These are phyloP conservation scores for Physocladia obscura DNA, from an alignment of 192 early-diverging fungal genomes.

Conservation along the genomic window DNA sequence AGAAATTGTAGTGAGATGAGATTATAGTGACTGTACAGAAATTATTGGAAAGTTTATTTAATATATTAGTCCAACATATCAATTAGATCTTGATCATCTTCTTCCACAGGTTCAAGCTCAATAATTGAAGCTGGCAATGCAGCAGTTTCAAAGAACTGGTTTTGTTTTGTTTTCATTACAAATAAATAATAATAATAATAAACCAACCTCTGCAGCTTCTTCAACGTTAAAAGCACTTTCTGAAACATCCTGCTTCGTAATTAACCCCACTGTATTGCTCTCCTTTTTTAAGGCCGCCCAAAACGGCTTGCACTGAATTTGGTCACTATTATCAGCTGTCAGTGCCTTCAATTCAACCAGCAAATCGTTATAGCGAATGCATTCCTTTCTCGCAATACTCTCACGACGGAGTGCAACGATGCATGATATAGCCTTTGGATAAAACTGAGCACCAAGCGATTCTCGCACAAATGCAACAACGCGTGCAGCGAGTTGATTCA, in stretches of 20 bases:
- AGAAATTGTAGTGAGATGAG: neutral
- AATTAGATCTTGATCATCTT: slow-evolving; percentile 44
- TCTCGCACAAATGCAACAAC: slow-evolving; percentile 50
- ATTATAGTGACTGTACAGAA: neutral
- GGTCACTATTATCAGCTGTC: slow-evolving; percentile 24
- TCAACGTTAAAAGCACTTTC: slow-evolving; percentile 39
- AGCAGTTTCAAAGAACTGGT: slow-evolving; percentile 22
- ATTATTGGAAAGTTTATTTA: neutral
- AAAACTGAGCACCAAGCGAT: slow-evolving; percentile 57
- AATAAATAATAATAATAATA: neutral
- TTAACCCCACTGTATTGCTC: slow-evolving; percentile 36
- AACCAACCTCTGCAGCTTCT: slow-evolving; percentile 58
- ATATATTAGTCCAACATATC: slow-evolving; percentile 38
- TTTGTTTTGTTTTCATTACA: neutral
- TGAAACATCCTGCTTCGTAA: slow-evolving; percentile 45
- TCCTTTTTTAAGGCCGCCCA: slow-evolving; percentile 47
- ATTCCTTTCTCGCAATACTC: slow-evolving; percentile 38
- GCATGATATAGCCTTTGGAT: slow-evolving; percentile 58
- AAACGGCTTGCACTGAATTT: slow-evolving; percentile 45
- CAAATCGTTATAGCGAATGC: slow-evolving; percentile 53
- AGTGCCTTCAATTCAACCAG: slow-evolving; percentile 44
- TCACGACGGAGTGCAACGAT: slow-evolving; percentile 49
- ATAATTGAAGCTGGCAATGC: neutral
- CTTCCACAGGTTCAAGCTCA: slow-evolving; percentile 24
- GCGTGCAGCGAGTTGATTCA: slow-evolving; percentile 53